Percentiles rank a stretch among this genome's conserved stretches.
Conservation (phyloP, 2,329 filamentous ascomycete genomes). For the Botryotinia convoluta region DNA sequence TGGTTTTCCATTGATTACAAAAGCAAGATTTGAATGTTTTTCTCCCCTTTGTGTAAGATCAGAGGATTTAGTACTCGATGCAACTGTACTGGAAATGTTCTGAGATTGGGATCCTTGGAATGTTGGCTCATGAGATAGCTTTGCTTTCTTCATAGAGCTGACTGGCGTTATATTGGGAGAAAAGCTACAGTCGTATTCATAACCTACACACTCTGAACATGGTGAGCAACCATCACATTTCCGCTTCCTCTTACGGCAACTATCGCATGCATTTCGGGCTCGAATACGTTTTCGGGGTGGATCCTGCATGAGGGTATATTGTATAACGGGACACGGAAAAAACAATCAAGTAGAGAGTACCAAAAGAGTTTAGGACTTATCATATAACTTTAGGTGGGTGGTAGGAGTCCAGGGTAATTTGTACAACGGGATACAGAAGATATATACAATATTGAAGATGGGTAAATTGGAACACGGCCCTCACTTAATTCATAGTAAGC, state of each 20-base stretch:
- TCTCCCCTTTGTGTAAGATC: not conserved
- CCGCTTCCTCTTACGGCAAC: conserved; percentile 32
- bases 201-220: conserved; percentile 27
- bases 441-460: not conserved
- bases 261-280: conserved; percentile 28
- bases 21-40: not conserved
- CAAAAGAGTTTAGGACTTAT: not conserved
- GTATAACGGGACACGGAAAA: not conserved
- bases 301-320: not conserved
- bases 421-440: not conserved
- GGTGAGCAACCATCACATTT: conserved; percentile 31
- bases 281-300: conserved; percentile 15
- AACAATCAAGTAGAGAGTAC: not conserved
- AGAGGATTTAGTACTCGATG: not conserved
- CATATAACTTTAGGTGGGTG: not conserved
- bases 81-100: not conserved
- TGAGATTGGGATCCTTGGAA: not conserved
- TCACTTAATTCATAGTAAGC: not conserved
- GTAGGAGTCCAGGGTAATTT: not conserved
- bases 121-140: not conserved
- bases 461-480: not conserved
- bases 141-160: conserved; percentile 3
- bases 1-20: not conserved
- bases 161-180: conserved; percentile 7
- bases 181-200: conserved; percentile 29